phyloP scores from a whole-genome alignment of 176 grass and related monocot species.

The Saccharum officinarum region DNA sequence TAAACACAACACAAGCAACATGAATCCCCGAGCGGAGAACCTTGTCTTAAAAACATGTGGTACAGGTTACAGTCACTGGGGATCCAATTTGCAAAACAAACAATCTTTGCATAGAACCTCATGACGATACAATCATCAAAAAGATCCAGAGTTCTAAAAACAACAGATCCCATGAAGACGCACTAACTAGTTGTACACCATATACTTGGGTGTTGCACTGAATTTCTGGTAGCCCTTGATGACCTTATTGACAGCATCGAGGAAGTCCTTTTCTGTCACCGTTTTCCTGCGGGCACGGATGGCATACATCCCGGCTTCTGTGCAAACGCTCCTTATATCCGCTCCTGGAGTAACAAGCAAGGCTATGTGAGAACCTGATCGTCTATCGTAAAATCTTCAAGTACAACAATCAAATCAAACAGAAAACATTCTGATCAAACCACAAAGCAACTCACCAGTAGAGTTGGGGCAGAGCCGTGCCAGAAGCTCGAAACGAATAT shows the following conservation, averaged over 20 bases:
- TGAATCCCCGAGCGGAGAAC: background rate
- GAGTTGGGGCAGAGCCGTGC: slow-evolving; percentile 95
- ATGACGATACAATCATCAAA: background rate
- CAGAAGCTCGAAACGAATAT: slow-evolving; percentile 86
- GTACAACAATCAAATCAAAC: background rate
- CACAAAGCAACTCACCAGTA: slow-evolving; percentile 53
- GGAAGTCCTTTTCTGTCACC: slow-evolving; percentile 88
- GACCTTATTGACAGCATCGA: slow-evolving; percentile 88
- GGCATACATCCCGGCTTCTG: slow-evolving; percentile 86
- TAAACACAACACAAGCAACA: background rate
- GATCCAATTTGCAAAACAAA: slow-evolving; percentile 7
- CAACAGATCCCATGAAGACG: background rate
- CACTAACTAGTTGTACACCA: slow-evolving; percentile 79
- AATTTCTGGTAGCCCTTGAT: slow-evolving; percentile 98
- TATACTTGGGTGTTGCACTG: slow-evolving; percentile 86
- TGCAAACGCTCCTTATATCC: slow-evolving; percentile 92
- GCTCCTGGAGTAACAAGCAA: slow-evolving; percentile 47
- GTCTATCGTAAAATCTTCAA: background rate
- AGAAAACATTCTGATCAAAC: background rate
- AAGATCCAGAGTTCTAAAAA: background rate
- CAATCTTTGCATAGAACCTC: background rate
- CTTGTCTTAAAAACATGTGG: background rate
- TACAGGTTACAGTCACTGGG: background rate
- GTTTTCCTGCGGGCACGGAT: slow-evolving; percentile 92
- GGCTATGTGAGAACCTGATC: background rate